Percentiles rank a stretch among this genome's conserved stretches.
phyloP scores from a whole-genome alignment of 345 rosid genomes.

The Crucihimalaya himalaica region DNA sequence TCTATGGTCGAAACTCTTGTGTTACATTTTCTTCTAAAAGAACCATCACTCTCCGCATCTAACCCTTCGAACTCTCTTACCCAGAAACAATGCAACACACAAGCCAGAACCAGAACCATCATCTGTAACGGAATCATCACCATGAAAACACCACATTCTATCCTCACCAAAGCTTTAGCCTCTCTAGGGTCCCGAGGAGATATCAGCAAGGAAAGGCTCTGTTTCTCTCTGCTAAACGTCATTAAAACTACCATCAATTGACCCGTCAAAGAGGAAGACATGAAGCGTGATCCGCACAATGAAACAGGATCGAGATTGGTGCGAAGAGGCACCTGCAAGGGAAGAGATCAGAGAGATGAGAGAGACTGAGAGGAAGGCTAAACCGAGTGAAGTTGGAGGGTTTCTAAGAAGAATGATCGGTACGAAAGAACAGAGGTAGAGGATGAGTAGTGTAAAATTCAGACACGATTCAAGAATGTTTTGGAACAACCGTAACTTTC shows the following conservation, averaged over 20 bases:
- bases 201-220: background rate
- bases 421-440: background rate
- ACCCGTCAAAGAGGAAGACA: background rate
- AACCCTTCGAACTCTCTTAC: background rate
- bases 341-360: background rate
- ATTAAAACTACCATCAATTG: background rate
- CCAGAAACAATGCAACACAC: background rate
- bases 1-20: background rate
- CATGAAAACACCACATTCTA: background rate
- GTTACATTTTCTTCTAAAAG: background rate
- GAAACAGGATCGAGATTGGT: background rate
- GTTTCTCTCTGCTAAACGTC: background rate
- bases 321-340: background rate
- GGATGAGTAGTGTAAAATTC: background rate
- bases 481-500: background rate
- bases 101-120: background rate
- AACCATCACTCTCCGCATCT: background rate
- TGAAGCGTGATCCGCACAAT: background rate
- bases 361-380: background rate
- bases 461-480: background rate
- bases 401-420: background rate
- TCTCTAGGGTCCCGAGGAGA: background rate
- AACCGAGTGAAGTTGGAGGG: background rate
- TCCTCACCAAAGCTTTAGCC: slow-evolving; percentile 1
- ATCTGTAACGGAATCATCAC: background rate